These are phyloP conservation scores for Capsicum chinense DNA, from an alignment of 257 asterid genomes.

Conservation along the genomic window DNA sequence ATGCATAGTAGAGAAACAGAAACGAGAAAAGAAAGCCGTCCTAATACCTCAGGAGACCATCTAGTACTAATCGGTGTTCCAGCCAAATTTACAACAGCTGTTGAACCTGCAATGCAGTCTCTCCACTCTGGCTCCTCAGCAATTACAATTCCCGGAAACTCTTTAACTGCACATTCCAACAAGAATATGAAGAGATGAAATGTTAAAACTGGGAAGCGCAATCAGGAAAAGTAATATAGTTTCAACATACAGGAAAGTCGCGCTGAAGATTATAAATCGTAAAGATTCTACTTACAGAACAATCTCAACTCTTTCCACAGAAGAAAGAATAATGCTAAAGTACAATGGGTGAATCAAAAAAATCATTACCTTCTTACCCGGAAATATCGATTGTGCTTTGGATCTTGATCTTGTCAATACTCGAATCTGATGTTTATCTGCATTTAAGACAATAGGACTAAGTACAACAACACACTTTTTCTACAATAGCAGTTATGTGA, in stretches of 20 bases:
- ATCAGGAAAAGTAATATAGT: not conserved
- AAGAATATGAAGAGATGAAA: constrained; percentile 6
- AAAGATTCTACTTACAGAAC: not conserved
- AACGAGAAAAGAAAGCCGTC: not conserved
- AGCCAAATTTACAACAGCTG: constrained; percentile 93
- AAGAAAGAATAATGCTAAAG: not conserved
- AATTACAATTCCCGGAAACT: constrained; percentile 70
- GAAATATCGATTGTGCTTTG: constrained; percentile 73
- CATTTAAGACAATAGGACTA: constrained; percentile 31
- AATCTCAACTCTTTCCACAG: not conserved
- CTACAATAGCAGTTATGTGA: not conserved
- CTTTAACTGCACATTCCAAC: constrained; percentile 52
- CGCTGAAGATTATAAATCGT: not conserved
- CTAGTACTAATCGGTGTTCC: constrained; percentile 90
- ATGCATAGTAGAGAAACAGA: not conserved
- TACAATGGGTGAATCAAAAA: constrained; percentile 29
- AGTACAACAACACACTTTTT: not conserved
- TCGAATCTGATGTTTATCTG: constrained; percentile 76
- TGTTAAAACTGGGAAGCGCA: not conserved
- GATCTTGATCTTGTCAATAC: constrained; percentile 86
- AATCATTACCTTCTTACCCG: constrained; percentile 97
- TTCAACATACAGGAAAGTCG: not conserved
- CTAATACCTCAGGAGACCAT: constrained; percentile 85
- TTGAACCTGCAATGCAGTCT: constrained; percentile 78
- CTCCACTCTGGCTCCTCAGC: constrained; percentile 89